Conservation (phyloP, 805 yeast genomes). For the Candida boidinii region DNA sequence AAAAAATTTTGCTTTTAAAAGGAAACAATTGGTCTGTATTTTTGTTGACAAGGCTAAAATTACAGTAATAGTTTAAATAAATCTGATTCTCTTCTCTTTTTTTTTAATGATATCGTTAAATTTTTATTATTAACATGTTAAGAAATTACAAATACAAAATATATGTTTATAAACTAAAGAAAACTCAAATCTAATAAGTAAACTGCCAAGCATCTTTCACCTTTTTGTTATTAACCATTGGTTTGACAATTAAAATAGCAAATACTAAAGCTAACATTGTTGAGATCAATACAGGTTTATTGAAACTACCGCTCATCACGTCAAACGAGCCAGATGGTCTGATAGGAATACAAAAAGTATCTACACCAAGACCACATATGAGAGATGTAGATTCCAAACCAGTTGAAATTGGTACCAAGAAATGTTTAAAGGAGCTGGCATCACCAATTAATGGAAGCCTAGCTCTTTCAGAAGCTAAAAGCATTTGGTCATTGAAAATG, state of each 20-base stretch:
- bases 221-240: constrained; percentile 46
- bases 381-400: constrained; percentile 75
- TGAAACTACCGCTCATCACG: constrained; percentile 57
- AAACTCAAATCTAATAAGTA: constrained; percentile 3
- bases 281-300: constrained; percentile 48
- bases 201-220: constrained; percentile 43
- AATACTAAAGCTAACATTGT: constrained; percentile 49
- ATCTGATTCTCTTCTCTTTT: no score
- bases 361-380: constrained; percentile 58
- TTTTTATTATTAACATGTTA: no score
- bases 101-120: no score
- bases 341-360: constrained; percentile 67
- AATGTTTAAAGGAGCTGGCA: constrained; percentile 11
- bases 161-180: neutral
- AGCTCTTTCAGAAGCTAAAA: constrained; percentile 44
- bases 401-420: constrained; percentile 45
- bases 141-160: no score
- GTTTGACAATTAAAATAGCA: constrained; percentile 41
- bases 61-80: no score
- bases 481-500: constrained; percentile 35
- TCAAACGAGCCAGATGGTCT: constrained; percentile 85
- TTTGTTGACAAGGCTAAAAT: no score
- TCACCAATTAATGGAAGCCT: constrained; percentile 17
- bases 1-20: no score
- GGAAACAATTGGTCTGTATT: no score